phyloP scores from a whole-genome alignment of 306 rosid genomes.

The Trifolium repens region DNA sequence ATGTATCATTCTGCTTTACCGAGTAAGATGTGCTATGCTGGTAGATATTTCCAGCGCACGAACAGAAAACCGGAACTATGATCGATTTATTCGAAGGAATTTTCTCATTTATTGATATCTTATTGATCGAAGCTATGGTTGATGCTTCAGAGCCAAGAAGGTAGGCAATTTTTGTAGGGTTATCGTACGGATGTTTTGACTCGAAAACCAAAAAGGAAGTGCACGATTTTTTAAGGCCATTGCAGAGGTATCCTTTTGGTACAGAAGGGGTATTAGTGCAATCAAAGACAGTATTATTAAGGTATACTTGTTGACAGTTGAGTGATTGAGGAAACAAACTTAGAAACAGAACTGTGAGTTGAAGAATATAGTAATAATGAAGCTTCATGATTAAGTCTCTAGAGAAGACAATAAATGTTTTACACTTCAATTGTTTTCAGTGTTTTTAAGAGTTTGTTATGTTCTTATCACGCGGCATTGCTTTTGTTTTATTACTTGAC shows the following conservation, averaged over 20 bases:
- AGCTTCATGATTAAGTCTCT: conserved; percentile 43
- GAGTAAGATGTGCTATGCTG: conserved; percentile 54
- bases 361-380: conserved; percentile 31
- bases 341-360: conserved; percentile 27
- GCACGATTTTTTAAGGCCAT: conserved; percentile 48
- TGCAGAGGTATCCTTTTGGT: conserved; percentile 62
- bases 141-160: conserved; percentile 61
- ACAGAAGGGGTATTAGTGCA: conserved; percentile 43
- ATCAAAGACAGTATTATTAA: conserved; percentile 41
- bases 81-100: conserved; percentile 46
- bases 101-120: conserved; percentile 35
- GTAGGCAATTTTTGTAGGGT: conserved; percentile 46
- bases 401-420: conserved; percentile 31
- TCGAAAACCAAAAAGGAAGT: conserved; percentile 49
- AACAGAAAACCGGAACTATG: conserved; percentile 55
- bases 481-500: conserved; percentile 29
- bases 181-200: conserved; percentile 47
- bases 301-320: conserved; percentile 55
- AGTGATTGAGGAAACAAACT: conserved; percentile 38
- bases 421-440: conserved; percentile 34
- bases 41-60: conserved; percentile 59
- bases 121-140: conserved; percentile 54
- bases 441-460: conserved; percentile 13
- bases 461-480: conserved; percentile 39
- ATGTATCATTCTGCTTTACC: conserved; percentile 25